A percentile compares a stretch with the other conserved stretches of the same genome.
Conservation (phyloP, 2,329 filamentous ascomycete genomes). For the Epicoccum sorghinum region DNA sequence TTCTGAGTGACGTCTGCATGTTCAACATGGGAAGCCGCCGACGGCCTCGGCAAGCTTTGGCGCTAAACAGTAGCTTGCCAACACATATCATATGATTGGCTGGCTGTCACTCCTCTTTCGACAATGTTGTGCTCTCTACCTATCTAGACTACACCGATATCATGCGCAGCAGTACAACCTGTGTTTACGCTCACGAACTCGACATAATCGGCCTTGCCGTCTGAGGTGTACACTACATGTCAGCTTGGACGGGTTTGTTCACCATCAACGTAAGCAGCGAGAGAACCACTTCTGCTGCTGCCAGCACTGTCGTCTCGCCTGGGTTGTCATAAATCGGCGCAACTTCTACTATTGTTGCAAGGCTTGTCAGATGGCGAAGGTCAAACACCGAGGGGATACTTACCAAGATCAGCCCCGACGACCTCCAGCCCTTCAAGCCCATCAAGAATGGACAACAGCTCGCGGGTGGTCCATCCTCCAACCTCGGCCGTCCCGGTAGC, state of each 20-base stretch:
- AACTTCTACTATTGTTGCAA: constrained; percentile 59
- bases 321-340: constrained; percentile 67
- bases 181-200: not conserved
- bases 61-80: constrained; percentile 3
- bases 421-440: constrained; percentile 64
- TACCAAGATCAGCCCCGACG: constrained; percentile 63
- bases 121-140: not conserved
- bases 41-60: constrained; percentile 5
- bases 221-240: not conserved
- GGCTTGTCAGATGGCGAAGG: constrained; percentile 2
- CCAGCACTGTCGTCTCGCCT: constrained; percentile 63
- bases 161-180: too few species aligned
- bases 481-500: constrained; percentile 67
- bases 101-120: not conserved
- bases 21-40: not conserved
- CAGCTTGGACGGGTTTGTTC: constrained; percentile 43
- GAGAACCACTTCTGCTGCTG: constrained; percentile 61
- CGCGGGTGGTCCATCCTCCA: constrained; percentile 66
- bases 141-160: too few species aligned
- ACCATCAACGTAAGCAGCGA: constrained; percentile 58
- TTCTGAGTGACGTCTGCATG: constrained; percentile 8
- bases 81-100: not conserved
- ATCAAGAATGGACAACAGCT: constrained; percentile 64
- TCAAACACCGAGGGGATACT: constrained; percentile 15
- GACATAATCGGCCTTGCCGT: not conserved